Conservation (phyloP, 805 yeast species). For the Danielozyma ontarioensis region DNA sequence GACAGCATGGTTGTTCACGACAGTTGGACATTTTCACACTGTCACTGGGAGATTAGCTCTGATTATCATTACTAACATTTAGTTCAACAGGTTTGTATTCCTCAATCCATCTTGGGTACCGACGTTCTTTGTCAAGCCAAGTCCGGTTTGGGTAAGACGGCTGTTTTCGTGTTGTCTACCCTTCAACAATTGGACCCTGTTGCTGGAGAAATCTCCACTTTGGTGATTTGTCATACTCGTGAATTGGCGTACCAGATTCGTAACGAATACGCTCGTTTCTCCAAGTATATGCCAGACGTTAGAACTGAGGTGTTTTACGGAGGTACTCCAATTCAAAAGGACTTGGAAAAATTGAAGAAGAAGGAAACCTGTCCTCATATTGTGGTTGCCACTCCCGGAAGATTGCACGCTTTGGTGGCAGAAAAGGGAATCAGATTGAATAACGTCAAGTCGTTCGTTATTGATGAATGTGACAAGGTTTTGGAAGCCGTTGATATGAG, state of each 20-base stretch:
- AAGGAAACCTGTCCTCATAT: slow-evolving; percentile 95
- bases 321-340: slow-evolving; percentile 83
- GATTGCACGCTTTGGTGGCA: slow-evolving; percentile 88
- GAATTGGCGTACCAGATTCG: slow-evolving; percentile 97
- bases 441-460: slow-evolving; percentile 88
- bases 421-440: slow-evolving; percentile 84
- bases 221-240: slow-evolving; percentile 97
- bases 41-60: too few relatives aligned
- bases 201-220: slow-evolving; percentile 91
- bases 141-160: slow-evolving; percentile 99
- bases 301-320: slow-evolving; percentile 96
- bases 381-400: slow-evolving; percentile 97
- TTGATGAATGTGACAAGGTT: slow-evolving; percentile 98
- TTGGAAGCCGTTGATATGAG: slow-evolving; percentile 91
- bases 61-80: slow-evolving; percentile 24
- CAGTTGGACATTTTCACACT: too few relatives aligned
- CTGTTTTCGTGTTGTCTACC: slow-evolving; percentile 93
- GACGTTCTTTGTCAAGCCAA: slow-evolving; percentile 98
- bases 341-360: slow-evolving; percentile 81
- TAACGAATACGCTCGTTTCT: slow-evolving; percentile 94
- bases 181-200: slow-evolving; percentile 96
- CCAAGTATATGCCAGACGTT: slow-evolving; percentile 97
- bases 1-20: too few relatives aligned
- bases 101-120: slow-evolving; percentile 95
- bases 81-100: slow-evolving; percentile 98